Evolutionary conservation across 768 basidiomycete species (phyloP).

Genomic region (Astraeus odoratus): DNA sequence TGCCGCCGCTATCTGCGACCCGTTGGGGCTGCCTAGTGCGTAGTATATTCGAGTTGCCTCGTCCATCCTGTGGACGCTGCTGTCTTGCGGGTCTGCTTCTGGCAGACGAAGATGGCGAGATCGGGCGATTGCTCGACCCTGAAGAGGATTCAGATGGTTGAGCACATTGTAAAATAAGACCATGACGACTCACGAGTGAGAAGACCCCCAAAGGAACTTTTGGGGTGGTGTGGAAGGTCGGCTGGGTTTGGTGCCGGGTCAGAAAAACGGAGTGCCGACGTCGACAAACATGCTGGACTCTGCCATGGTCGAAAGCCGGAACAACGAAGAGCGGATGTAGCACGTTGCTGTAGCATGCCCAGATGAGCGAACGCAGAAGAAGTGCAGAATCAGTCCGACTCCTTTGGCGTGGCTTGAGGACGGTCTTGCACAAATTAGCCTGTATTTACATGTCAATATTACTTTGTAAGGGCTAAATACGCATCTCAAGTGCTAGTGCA

Average conservation of each 20-base stretch:
- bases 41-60: not conserved
- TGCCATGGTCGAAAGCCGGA: slow-evolving; percentile 2
- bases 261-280: not conserved
- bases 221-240: not conserved
- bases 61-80: not conserved
- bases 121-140: slow-evolving; percentile 1
- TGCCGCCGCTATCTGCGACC: not conserved
- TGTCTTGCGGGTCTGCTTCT: not conserved
- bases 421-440: too few species aligned
- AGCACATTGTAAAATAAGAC: not conserved
- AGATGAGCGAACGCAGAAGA: not conserved
- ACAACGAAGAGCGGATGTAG: not conserved
- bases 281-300: slow-evolving; percentile 9
- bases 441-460: too few species aligned
- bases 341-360: slow-evolving; percentile 15
- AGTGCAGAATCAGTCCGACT: too few species aligned
- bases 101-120: not conserved
- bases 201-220: not conserved
- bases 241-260: not conserved
- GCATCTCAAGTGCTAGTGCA: too few species aligned
- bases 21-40: not conserved
- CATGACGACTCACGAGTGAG: not conserved
- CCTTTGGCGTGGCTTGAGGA: too few species aligned
- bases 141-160: not conserved
- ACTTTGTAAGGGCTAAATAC: too few species aligned